Evolutionary conservation across 2,329 filamentous ascomycete genomes (phyloP), one percentile per base, ranked within the genome.

Genomic region (Bipolaris oryzae): DNA sequence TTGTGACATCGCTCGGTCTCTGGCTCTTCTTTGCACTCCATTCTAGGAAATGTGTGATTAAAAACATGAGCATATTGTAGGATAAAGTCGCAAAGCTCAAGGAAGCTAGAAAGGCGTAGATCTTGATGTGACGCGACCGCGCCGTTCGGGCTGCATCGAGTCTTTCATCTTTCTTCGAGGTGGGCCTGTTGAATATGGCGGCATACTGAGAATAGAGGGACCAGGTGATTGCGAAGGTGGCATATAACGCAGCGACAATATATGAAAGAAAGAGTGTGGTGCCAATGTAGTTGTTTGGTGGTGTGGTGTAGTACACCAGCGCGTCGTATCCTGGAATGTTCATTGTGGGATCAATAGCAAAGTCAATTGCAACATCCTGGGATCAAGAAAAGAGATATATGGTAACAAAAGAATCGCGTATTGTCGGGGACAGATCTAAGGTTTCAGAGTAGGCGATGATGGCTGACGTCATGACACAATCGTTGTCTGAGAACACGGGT

Each of bases 21-120:
- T 50, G 18, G 6, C 20, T 50, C 16, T 59, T 49, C 3, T 43
- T 44, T 3, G 57, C 50, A 18, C 42, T 65, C 71, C 71, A 74
- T 18, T 57, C 34, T 1, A 57, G 23, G n/a, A 68, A 70, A 3
- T 69, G 71, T 3, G 46, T 50, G 13, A 71, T 55, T 3, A 75
- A 60, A 45, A 75, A 75, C 34, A 59, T 63, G 15, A 71, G 64
- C 72, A 75, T 74, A 45, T 74, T 60, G 42, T 67, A 73, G 0
- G 69, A 71, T 1, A 74, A 50, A 1, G 62, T 63, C 3, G 61
- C 59, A 50, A 76, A 74, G 50, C 65, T 71, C 25, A 72, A 47
- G 1, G 64, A 60, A 2, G 70, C 67, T 5, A 74, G 57, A 23
- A 64, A 58, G 5, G 64, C 55, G 50, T 74, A 72, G 38, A 70